phyloP scores from a whole-genome alignment of 306 rosid species.

The Fragaria ananassa region DNA sequence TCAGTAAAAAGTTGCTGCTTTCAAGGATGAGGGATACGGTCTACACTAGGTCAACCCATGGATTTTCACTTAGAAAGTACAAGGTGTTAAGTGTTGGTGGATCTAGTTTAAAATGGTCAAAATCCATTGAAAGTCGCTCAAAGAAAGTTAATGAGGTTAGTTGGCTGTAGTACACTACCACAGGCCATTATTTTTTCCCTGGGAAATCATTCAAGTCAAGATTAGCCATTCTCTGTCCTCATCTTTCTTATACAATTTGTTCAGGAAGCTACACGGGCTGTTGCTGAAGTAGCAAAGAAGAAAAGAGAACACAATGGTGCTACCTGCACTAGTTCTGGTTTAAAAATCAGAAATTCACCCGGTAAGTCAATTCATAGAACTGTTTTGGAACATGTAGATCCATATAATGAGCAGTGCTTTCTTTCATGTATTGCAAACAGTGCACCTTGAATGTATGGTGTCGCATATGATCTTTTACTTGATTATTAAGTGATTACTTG shows the following conservation, averaged over 20 bases:
- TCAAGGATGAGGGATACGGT: conserved; percentile 84
- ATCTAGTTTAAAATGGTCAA: conserved; percentile 95
- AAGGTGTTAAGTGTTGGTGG: conserved; percentile 95
- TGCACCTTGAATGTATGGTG: conserved; percentile 16
- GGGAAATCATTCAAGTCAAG: conserved; percentile 13
- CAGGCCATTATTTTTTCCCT: conserved; percentile 5
- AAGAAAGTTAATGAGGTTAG: conserved; percentile 95
- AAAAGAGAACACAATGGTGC: conserved; percentile 67
- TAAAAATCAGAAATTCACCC: conserved; percentile 58
- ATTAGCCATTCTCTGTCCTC: conserved; percentile 10
- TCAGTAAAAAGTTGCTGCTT: conserved; percentile 72
- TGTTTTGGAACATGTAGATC: conserved; percentile 5
- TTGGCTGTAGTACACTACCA: conserved; percentile 14
- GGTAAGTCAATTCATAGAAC: conserved; percentile 41
- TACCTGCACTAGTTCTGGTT: conserved; percentile 42
- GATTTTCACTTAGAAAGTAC: conserved; percentile 87
- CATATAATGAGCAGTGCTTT: conserved; percentile 4
- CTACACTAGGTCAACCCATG: conserved; percentile 79
- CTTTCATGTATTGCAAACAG: neutral
- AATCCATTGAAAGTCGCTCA: conserved; percentile 84
- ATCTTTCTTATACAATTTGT: conserved; percentile 25
- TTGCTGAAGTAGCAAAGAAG: conserved; percentile 89
- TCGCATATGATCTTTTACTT: neutral
- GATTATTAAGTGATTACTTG: conserved; percentile 32
- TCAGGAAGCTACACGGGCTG: conserved; percentile 94